Base-by-base conservation (phyloP, 163 green algal species). In the Prototheca wickerhamii region DNA sequence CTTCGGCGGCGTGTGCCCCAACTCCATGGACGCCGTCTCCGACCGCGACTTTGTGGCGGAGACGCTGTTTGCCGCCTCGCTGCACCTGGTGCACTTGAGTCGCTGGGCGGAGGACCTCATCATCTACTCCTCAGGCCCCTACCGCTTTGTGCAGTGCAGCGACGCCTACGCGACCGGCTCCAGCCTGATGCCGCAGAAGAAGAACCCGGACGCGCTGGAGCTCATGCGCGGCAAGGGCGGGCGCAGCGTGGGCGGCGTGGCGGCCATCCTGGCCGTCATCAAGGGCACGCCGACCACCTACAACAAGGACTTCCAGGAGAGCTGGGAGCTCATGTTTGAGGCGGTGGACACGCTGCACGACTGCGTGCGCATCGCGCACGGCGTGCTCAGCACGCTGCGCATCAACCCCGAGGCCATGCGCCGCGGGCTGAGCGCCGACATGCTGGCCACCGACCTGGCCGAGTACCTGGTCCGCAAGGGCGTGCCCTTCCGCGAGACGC, bases 161-260 rank as follows among this genome's bases (percentile, higher is more conserved):
- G 92, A 98, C 60, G 92, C 91, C 1, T 98, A 97, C 67, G 86
- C 90, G 12, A 96, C 88, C 21, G 87, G 94, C 26, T 92, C 78
- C 52, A 91, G 74, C 73, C 80, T 99, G 55, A 99, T 99, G 94
- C 94, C 94, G 17, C 94, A 99, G 81, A 99, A 99, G 84, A 99
- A 99, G 86, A 99, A 99, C 81, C 94, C 94, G 18, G 94, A 99
- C 76, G 92, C 92, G 0, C 79, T 97, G 60, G 94, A 99, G 83
- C 85, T 99, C 7, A 89, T 98, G 68, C 82, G 94, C 46, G 93
- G 86, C 52, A 95, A 94, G 82, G 82, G 83, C 7, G 94, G 91
- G 4, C 80, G 83, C 25, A 61, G 94, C 50, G 83, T 94, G 51
- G 94, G 94, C 66, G 92, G 94, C 78, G 74, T 99, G 65, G 82